Base-by-base conservation (phyloP, 2,329 filamentous ascomycete genomes). In the Diaporthe caulivora region DNA sequence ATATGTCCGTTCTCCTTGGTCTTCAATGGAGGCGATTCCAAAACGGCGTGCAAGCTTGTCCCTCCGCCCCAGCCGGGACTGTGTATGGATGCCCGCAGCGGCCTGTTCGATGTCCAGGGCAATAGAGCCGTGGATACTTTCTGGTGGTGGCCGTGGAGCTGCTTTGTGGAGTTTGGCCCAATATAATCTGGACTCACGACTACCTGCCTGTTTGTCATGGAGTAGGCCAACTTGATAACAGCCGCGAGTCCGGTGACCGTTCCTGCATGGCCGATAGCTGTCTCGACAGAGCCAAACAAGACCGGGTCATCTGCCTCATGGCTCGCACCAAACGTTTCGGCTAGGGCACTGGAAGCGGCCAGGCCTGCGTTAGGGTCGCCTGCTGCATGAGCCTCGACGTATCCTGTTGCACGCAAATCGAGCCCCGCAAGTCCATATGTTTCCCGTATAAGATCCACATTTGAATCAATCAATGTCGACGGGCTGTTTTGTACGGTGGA, bases 301-400 rank as follows among this genome's bases (percentile, higher is more conserved):
- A 80, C 72, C 15, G 76, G 79, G 13, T 75, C 72, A 1, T 77
- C 71, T 13, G 72, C 58, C 4, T 75, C 72, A 18, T 78, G 73
- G 26, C 76, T 64, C 58, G 75, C 11, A 15, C 67, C 67, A 40
- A 83, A 82, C 3, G 80, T 79, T 10, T 75, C 72, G 1, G 77
- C 77, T 47, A 86, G 80, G 3, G 83, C 84, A 8, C 76, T 73
- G 15, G 82, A 82, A 75, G 86, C 85, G 24, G 80, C 74, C 0
- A 83, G 82, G 72, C 86, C 85, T 17, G 84, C 85, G 3, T 79
- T n/a, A n/a, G n/a, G n/a, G n/a, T n/a, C n/a, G n/a, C n/a, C n/a
- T n/a, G n/a, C n/a, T n/a, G n/a, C n/a, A n/a, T n/a, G n/a, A n/a
- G n/a, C n/a, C n/a, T n/a, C n/a, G n/a, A n/a, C n/a, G n/a, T n/a